Base-by-base conservation (phyloP, 2,329 filamentous ascomycete genomes). In the Trichophyton benhamiae region DNA sequence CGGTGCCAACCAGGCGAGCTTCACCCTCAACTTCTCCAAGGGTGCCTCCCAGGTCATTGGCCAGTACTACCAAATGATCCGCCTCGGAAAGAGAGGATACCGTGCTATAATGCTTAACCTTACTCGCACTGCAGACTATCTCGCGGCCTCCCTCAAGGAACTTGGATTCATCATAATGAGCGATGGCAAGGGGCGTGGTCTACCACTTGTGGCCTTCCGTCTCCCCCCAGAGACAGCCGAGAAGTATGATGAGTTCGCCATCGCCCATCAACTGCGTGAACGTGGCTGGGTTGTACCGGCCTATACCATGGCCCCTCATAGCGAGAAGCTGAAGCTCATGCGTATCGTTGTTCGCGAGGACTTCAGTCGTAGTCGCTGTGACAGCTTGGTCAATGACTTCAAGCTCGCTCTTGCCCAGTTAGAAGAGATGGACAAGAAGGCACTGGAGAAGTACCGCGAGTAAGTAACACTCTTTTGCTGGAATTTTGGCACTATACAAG, bases 21-120 rank as follows among this genome's bases (percentile, higher is more conserved):
- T 96, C 78, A 96, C 92, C 0, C 84, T 97, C 63, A 97, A 97
- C 80, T 97, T 97, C 80, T 95, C 89, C 71, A 95, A 96, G 74
- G 91, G 91, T 62, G 92, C 92, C 11, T 90, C 87, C 4, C 91
- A 96, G 72, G 89, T 96, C 70, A 95, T 97, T 64, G 92, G 89
- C 30, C 92, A 97, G 76, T 97, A 96, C 79, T 96, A 97, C 79
- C 91, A 96, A 77, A 82, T 97, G 71, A 96, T 96, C 72, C 89
- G 92, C 33, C 85, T 97, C 3, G 92, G 92, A 64, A 95, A 95
- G 82, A 86, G 87, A 65, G 92, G 92, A 58, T 97, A 96, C 80
- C 85, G 87, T 61, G 82, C 87, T 69, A 96, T 97, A 79, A 96
- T 96, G 92, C 82, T 85, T 69, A 97, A 97, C 78, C 80, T 97